Conservation (phyloP, 2,329 filamentous ascomycete genomes). For the Cadophora gregata region DNA sequence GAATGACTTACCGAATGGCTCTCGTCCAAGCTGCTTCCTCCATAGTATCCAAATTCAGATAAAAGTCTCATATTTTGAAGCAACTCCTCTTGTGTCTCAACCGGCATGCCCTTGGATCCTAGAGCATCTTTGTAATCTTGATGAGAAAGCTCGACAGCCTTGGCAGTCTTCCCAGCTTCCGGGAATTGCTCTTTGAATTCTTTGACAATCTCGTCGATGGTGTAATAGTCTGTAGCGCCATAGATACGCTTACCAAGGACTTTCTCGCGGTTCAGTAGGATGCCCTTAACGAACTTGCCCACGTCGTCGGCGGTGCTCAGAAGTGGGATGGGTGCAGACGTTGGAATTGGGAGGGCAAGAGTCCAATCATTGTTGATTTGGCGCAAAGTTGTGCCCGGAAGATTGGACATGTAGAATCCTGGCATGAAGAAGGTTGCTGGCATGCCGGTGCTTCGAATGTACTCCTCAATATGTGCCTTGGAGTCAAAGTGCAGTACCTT, state of each 20-base stretch:
- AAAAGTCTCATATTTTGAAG: conserved; percentile 60
- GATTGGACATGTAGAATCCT: conserved; percentile 59
- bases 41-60: conserved; percentile 59
- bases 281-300: conserved; percentile 45
- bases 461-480: conserved; percentile 48
- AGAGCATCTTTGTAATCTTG: conserved; percentile 50
- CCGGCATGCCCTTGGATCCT: conserved; percentile 46
- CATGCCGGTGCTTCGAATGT: conserved; percentile 47
- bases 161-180: conserved; percentile 48
- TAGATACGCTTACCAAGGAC: conserved; percentile 52
- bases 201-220: conserved; percentile 48
- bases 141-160: conserved; percentile 46
- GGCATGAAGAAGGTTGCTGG: conserved; percentile 56
- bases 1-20: conserved; percentile 44
- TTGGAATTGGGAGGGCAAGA: conserved; percentile 39
- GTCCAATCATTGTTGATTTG: conserved; percentile 43
- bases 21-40: conserved; percentile 50
- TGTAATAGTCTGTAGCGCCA: conserved; percentile 51
- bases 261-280: conserved; percentile 44
- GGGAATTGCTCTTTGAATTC: conserved; percentile 50
- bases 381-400: conserved; percentile 40
- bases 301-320: conserved; percentile 45
- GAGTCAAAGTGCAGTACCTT: conserved; percentile 49
- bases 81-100: conserved; percentile 54
- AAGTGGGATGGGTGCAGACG: conserved; percentile 44